Evolutionary conservation across 805 yeast genomes (phyloP).

Genomic region (Candida dajiaensis): DNA sequence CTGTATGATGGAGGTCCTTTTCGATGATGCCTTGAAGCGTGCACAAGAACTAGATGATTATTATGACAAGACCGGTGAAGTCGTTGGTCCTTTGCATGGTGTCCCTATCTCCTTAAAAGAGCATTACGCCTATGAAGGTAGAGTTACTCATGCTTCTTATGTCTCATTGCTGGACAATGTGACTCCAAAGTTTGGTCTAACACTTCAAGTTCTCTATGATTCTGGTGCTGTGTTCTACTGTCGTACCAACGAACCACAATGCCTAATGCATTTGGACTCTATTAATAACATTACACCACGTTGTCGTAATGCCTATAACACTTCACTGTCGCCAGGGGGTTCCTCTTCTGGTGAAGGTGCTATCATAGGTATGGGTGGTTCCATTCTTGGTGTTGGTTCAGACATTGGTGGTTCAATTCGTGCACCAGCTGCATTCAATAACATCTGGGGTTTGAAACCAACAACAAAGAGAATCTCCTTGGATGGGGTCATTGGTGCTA

Average conservation of each 20-base stretch:
- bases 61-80: slow-evolving; percentile 39
- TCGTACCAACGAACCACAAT: slow-evolving; percentile 65
- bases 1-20: slow-evolving; percentile 54
- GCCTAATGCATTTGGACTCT: slow-evolving; percentile 64
- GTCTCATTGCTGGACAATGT: slow-evolving; percentile 46
- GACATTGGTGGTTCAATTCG: slow-evolving; percentile 72
- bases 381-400: slow-evolving; percentile 60
- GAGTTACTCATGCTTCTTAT: slow-evolving; percentile 54
- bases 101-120: slow-evolving; percentile 65
- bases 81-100: slow-evolving; percentile 65
- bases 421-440: slow-evolving; percentile 61
- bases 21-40: slow-evolving; percentile 53
- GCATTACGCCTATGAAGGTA: slow-evolving; percentile 49
- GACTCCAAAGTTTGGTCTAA: slow-evolving; percentile 39
- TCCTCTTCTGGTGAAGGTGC: slow-evolving; percentile 73
- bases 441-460: slow-evolving; percentile 59
- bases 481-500: slow-evolving; percentile 12
- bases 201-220: slow-evolving; percentile 34
- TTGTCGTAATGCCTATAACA: slow-evolving; percentile 52
- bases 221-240: slow-evolving; percentile 50
- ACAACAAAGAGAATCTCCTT: slow-evolving; percentile 47
- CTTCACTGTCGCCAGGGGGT: slow-evolving; percentile 61
- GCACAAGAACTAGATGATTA: slow-evolving; percentile 55
- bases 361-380: slow-evolving; percentile 49
- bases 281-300: slow-evolving; percentile 54